Evolutionary conservation across 78 protist genomes (phyloP).

Genomic region (Protostelium mycophagum): DNA sequence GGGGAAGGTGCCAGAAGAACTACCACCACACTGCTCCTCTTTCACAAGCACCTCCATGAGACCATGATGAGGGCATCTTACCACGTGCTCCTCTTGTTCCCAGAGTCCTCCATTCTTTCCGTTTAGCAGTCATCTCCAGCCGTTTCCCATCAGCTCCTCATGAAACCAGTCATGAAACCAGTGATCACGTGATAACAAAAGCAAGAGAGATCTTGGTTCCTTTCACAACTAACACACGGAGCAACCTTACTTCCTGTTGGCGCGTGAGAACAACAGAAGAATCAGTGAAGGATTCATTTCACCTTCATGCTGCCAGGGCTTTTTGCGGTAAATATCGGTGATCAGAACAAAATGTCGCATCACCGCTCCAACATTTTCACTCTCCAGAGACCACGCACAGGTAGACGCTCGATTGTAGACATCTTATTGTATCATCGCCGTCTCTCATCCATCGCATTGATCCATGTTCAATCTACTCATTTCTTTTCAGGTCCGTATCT

Average conservation of each 20-base stretch:
- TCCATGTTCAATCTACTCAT: background rate
- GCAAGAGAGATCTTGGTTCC: background rate
- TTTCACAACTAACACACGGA: background rate
- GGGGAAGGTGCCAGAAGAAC: no score
- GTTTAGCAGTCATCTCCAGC: background rate
- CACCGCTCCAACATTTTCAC: no score
- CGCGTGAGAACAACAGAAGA: no score
- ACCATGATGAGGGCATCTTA: background rate
- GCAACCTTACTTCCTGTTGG: slow-evolving; percentile 1
- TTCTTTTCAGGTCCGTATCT: background rate
- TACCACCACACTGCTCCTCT: no score
- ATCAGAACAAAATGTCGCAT: no score
- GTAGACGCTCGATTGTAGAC: no score
- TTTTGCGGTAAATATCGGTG: no score
- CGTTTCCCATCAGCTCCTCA: background rate
- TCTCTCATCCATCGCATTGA: background rate
- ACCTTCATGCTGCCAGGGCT: no score
- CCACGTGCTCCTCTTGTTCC: background rate
- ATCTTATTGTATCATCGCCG: background rate
- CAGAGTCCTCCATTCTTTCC: background rate
- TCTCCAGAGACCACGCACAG: no score
- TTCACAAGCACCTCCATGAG: background rate
- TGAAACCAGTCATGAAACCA: slow-evolving; percentile 1
- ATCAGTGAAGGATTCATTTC: no score
- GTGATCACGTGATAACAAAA: background rate